Conservation (phyloP, 176 grass and related monocot species). For the maize (Zea mays) region DNA sequence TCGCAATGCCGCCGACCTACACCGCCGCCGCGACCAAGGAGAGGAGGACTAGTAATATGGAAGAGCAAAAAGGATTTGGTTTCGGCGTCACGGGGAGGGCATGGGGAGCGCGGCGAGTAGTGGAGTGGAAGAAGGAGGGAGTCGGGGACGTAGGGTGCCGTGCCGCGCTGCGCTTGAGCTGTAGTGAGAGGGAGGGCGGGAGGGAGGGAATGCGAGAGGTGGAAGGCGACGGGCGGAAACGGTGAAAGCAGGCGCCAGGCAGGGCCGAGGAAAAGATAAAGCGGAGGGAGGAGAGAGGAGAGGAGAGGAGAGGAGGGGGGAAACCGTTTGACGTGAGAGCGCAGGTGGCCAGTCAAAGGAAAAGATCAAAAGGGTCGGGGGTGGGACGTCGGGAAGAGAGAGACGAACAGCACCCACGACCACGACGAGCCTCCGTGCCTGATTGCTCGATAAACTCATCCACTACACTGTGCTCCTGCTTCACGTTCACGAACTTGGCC, state of each 20-base stretch:
- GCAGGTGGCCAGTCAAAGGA: slow-evolving; percentile 29
- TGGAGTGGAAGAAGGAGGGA: slow-evolving; percentile 42
- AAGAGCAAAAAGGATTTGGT: background rate
- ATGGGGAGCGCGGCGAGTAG: slow-evolving; percentile 39
- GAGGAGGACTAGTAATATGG: background rate
- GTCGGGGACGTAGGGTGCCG: background rate
- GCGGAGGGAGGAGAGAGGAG: background rate
- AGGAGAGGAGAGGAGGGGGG: no score
- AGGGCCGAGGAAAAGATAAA: slow-evolving; percentile 49
- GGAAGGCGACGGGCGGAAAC: slow-evolving; percentile 35
- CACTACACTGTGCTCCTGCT: background rate
- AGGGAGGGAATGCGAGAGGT: slow-evolving; percentile 21
- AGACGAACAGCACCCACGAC: no score
- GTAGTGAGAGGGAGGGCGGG: background rate
- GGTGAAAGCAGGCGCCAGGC: slow-evolving; percentile 7
- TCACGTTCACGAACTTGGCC: background rate
- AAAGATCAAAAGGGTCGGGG: slow-evolving; percentile 42
- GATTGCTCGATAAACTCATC: background rate
- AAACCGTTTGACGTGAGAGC: slow-evolving; percentile 34
- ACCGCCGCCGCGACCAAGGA: background rate
- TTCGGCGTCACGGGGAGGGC: slow-evolving; percentile 35
- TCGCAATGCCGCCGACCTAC: slow-evolving; percentile 4
- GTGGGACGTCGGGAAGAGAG: slow-evolving; percentile 37
- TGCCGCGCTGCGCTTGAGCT: slow-evolving; percentile 2
- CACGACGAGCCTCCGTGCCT: background rate